Percentiles rank a stretch among this genome's conserved stretches.
Conservation (phyloP, 345 rosid species). For the Hypericum perforatum region DNA sequence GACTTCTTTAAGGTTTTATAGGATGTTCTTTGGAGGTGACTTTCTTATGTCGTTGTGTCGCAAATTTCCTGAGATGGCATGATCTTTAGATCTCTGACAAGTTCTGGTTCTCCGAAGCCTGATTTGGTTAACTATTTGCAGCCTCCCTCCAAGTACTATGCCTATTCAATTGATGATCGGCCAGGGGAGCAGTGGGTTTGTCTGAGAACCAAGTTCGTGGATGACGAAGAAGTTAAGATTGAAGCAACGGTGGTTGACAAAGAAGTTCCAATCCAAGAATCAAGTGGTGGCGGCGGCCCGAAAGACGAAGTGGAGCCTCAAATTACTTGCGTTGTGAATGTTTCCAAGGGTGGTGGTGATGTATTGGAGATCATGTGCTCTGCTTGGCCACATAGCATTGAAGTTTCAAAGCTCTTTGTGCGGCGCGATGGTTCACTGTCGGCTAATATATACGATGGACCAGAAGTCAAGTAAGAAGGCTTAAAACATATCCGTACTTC, state of each 20-base stretch:
- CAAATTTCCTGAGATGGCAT: neutral
- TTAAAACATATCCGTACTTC: constrained; percentile 2
- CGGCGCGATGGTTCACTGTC: constrained; percentile 22
- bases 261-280: constrained; percentile 36
- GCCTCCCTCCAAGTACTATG: constrained; percentile 36
- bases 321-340: constrained; percentile 58
- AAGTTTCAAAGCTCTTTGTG: constrained; percentile 44
- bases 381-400: constrained; percentile 70
- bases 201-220: constrained; percentile 48
- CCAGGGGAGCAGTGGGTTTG: constrained; percentile 85
- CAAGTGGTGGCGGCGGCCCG: constrained; percentile 7
- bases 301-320: constrained; percentile 45
- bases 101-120: neutral
- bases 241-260: constrained; percentile 90
- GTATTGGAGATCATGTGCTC: constrained; percentile 65
- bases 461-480: constrained; percentile 56
- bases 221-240: constrained; percentile 58
- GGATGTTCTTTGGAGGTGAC: too few relatives aligned
- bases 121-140: constrained; percentile 17
- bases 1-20: too few relatives aligned
- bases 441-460: constrained; percentile 44
- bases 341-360: constrained; percentile 46
- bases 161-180: constrained; percentile 49
- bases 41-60: too few relatives aligned
- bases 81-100: neutral